A percentile compares a stretch with the other conserved stretches of the same genome.
phyloP scores from a whole-genome alignment of 768 basidiomycete species.

The Termitomyces sp. region DNA sequence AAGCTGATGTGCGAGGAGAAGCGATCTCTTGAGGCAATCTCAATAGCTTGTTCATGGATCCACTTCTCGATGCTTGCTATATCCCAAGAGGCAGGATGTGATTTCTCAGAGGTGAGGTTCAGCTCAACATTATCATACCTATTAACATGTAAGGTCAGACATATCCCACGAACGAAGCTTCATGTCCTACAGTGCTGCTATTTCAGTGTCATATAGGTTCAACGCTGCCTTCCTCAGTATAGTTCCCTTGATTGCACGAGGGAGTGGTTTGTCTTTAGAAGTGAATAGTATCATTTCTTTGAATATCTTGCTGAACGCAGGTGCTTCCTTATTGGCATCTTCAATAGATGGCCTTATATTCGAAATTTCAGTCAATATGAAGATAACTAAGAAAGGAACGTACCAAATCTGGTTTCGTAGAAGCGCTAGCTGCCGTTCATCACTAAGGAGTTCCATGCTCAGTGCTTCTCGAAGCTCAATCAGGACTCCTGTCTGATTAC shows the following conservation, averaged over 20 bases:
- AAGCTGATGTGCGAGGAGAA: neutral
- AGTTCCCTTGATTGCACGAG: slow-evolving; percentile 44
- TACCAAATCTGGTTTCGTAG: slow-evolving; percentile 35
- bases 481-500: slow-evolving; percentile 24
- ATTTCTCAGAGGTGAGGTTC: neutral
- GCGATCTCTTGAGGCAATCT: neutral
- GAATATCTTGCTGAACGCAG: too few species aligned
- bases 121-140: neutral
- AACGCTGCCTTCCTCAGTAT: slow-evolving; percentile 39
- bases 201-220: slow-evolving; percentile 36
- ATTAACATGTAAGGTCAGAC: neutral
- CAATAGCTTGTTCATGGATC: neutral
- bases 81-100: neutral
- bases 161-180: neutral
- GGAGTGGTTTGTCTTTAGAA: slow-evolving; percentile 36
- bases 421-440: slow-evolving; percentile 13
- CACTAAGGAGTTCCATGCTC: slow-evolving; percentile 21
- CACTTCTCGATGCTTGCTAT: neutral
- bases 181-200: slow-evolving; percentile 32
- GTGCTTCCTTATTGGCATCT: slow-evolving; percentile 38
- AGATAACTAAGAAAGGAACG: neutral
- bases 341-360: slow-evolving; percentile 33
- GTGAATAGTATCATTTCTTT: slow-evolving; percentile 34
- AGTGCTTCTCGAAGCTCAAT: slow-evolving; percentile 19
- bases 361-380: neutral